phyloP scores from a whole-genome alignment of 441 rosid species.

The Metrosideros polymorpha region DNA sequence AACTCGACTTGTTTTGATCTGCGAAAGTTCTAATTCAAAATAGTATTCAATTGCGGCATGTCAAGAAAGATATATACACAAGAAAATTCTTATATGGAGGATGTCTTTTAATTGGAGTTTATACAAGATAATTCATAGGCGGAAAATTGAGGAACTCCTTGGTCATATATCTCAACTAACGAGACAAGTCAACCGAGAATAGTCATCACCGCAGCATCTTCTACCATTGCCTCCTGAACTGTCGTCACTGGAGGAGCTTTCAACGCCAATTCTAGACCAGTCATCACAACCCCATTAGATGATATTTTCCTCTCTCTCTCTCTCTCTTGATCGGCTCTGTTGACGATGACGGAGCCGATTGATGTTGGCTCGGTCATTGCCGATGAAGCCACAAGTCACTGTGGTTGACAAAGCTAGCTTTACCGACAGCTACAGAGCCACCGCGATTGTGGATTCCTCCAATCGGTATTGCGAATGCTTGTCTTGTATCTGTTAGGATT shows the following conservation, averaged over 20 bases:
- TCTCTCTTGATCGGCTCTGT: background rate
- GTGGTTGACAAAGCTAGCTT: background rate
- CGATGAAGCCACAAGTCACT: background rate
- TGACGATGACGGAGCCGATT: background rate
- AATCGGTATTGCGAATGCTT: background rate
- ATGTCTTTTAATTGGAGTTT: background rate
- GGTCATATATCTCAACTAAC: background rate
- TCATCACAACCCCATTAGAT: background rate
- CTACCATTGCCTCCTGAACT: background rate
- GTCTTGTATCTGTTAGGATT: no score
- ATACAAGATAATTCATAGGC: background rate
- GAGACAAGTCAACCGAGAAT: background rate
- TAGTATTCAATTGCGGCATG: fast-evolving
- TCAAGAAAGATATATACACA: background rate
- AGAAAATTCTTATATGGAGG: background rate
- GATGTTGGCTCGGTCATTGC: background rate
- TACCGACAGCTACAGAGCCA: background rate
- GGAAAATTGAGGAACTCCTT: background rate
- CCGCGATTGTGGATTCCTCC: background rate
- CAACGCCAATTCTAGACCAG: background rate
- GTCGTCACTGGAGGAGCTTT: background rate
- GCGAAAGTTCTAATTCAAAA: background rate
- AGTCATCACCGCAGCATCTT: background rate
- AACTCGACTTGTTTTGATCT: background rate
- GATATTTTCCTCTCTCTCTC: background rate